Base-by-base conservation (phyloP, 176 grass and related monocot species). In the Pontederia crassipes region DNA sequence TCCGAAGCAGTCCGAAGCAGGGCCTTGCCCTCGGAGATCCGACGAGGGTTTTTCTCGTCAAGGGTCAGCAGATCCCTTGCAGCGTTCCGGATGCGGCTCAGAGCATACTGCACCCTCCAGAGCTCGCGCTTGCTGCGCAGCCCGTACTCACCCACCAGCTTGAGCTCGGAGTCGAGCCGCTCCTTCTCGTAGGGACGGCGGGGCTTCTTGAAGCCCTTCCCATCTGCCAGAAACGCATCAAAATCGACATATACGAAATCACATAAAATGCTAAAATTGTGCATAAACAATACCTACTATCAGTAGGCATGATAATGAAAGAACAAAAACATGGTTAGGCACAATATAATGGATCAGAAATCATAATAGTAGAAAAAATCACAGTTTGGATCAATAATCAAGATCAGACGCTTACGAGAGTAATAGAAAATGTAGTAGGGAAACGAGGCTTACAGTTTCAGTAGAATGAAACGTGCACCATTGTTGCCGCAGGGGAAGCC, bases 191-290 rank as follows among this genome's bases (percentile, higher is more conserved):
- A 85, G 0, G 87, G 82, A 10, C 87, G 82, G 7, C 82, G 76
- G 47, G 82, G 87, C 47, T 82, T 90, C 75, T 90, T 90, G 55
- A 90, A 90, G 45, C 82, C 82, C 59, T 90, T 90, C 46, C 82
- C 82, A 74, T 87, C 84, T 87, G 62, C 28, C 27, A 0, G 2
- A 17, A 16, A 52, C 10, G 8, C 13, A 16, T 15, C 27, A 12
- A 8, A 5, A 12, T 26, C 8, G 15, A n/a, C 15, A 17, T n/a
- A n/a, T n/a, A n/a, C n/a, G 29, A 35, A 4, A 35, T 2, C 29
- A 4, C 4, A 35, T 2, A 2, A 4, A 35, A 35, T 4, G 4
- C 29, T 4, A 4, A 35, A 35, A 35, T 35, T 35, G 2, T 35
- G 29, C 29, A 35, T 2, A 35, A 35, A 2, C 29, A 35, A 35